Conservation (phyloP, 345 rosid species). For the Eucalyptus albens region DNA sequence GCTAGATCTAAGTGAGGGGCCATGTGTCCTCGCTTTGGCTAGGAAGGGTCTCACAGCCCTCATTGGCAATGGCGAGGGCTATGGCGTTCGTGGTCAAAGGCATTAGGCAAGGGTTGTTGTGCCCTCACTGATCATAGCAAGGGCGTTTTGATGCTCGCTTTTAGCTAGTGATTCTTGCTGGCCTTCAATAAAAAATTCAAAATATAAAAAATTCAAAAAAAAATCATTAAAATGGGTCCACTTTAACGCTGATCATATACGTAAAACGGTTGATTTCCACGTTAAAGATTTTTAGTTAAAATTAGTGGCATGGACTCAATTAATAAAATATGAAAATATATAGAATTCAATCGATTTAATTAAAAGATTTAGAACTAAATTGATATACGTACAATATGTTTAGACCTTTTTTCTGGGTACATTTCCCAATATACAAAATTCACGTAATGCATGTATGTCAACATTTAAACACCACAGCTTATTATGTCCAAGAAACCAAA, state of each 20-base stretch:
- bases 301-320: not conserved
- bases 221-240: not conserved
- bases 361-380: no score
- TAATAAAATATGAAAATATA: no score
- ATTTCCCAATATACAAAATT: not conserved
- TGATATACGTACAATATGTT: no score
- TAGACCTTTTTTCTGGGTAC: no score
- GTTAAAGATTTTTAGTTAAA: no score
- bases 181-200: no score
- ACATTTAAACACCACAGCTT: not conserved
- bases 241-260: no score
- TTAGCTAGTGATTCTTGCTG: not conserved
- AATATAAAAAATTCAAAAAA: no score
- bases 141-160: not conserved
- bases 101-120: no score
- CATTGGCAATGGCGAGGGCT: not conserved
- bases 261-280: no score
- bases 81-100: rapidly evolving
- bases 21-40: not conserved
- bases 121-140: not conserved
- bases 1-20: no score
- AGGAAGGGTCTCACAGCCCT: not conserved
- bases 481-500: not conserved
- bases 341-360: no score
- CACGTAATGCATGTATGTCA: not conserved